Base-by-base conservation (phyloP, 768 basidiomycete genomes). In the Lentinula raphanica region DNA sequence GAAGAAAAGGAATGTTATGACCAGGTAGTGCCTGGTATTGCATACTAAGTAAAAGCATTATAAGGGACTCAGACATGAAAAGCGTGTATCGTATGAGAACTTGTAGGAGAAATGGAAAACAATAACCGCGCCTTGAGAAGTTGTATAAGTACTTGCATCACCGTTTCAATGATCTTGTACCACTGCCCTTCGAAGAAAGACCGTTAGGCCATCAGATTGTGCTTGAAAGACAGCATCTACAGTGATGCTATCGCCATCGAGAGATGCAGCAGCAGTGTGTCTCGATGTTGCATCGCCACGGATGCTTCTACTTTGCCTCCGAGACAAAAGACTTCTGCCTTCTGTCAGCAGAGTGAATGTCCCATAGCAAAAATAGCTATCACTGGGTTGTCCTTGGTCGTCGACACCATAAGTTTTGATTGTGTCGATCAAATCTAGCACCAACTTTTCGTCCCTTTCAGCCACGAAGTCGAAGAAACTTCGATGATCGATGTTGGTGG, bases 201-300 rank as follows among this genome's bases (percentile, higher is more conserved):
- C 87, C 74, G 92, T 82, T 56, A 92, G 75, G 4, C 90, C 90
- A 66, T 92, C 90, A 28, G 90, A 92, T 67, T 92, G 90, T 4
- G 87, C 90, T 32, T 88, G 89, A 67, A 92, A 91, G 55, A 92
- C 91, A 2, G 89, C 87, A 64, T 92, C 90, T 12, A 92, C 88
- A 32, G 76, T 63, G 80, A 79, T 13, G 71, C 72, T 8, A 70
- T 72, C 31, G 58, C 63, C 40, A 63, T 56, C 54, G 7, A 38
- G 25, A 29, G n/a, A 38, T 6, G 35, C 5, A 39, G 36, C 25
- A 15, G 53, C 32, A 15, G 5, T 1, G 17, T 15, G 11, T n/a
- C n/a, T n/a, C n/a, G 54, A 36, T 23, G 50, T 17, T 21, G n/a
- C 40, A 29, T 36, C 27, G 5, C 53, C 53, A 17, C n/a, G 19